phyloP scores from a whole-genome alignment of 768 basidiomycete species.

The Rhodotorula kratochvilovae region DNA sequence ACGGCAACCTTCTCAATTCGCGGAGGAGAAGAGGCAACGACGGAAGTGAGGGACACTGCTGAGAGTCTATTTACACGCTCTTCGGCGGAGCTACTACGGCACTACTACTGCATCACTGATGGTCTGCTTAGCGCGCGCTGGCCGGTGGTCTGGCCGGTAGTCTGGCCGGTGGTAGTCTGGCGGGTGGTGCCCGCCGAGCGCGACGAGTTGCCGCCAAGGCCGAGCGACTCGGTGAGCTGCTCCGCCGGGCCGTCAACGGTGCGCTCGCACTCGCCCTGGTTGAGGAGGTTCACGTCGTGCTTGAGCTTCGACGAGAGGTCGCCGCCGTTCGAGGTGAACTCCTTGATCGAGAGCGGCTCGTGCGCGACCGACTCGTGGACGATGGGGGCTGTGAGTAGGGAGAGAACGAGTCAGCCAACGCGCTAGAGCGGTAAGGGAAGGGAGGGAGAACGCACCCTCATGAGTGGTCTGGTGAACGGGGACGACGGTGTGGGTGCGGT shows the following conservation, averaged over 20 bases:
- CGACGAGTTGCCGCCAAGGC: slow-evolving; percentile 6
- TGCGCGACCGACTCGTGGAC: slow-evolving; percentile 25
- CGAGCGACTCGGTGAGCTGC: slow-evolving; percentile 21
- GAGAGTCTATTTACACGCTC: too few species aligned
- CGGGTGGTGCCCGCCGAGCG: too few species aligned
- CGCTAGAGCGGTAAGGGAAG: neutral
- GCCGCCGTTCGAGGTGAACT: slow-evolving; percentile 28
- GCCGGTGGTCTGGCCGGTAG: neutral
- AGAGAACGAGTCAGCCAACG: slow-evolving; percentile 19
- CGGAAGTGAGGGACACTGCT: too few species aligned
- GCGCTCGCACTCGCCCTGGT: slow-evolving; percentile 27
- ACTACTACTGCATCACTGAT: too few species aligned
- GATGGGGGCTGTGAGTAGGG: slow-evolving; percentile 34
- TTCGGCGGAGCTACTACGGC: too few species aligned
- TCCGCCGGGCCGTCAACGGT: slow-evolving; percentile 32
- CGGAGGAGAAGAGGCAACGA: too few species aligned
- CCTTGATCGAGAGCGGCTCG: slow-evolving; percentile 32
- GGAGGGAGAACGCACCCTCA: neutral
- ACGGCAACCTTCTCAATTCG: too few species aligned
- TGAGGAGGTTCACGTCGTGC: slow-evolving; percentile 24
- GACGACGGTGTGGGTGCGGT: slow-evolving; percentile 46
- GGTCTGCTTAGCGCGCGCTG: too few species aligned
- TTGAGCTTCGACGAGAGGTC: slow-evolving; percentile 33
- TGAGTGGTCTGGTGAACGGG: slow-evolving; percentile 46
- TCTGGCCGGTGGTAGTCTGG: neutral